A percentile compares a stretch with the other conserved stretches of the same genome.
These are phyloP conservation scores for Cadophora gregata DNA, from an alignment of 2,329 filamentous ascomycete genomes.

Conservation along the genomic window DNA sequence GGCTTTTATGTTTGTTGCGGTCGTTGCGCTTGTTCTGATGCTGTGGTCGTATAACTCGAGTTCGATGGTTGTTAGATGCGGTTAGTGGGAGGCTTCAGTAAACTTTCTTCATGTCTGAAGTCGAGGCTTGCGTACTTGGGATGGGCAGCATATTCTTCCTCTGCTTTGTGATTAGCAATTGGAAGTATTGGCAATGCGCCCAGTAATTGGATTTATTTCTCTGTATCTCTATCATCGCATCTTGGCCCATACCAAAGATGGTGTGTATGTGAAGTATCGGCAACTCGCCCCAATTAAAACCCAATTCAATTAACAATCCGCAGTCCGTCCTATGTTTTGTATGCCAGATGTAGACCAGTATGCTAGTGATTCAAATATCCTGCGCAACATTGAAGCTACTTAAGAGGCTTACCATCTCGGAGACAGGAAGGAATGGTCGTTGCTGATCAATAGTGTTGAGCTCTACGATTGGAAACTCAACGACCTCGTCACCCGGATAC, in stretches of 20 bases:
- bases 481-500: not conserved
- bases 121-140: not conserved
- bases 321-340: not conserved
- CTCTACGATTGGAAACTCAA: conserved; percentile 2
- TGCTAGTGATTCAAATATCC: not conserved
- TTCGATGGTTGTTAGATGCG: not conserved
- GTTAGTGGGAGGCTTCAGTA: not conserved
- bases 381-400: not conserved
- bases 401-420: not conserved
- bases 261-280: too few relatives aligned
- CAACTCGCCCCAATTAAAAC: too few relatives aligned
- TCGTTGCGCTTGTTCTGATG: not conserved
- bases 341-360: not conserved
- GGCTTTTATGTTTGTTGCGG: not conserved
- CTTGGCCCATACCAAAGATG: too few relatives aligned
- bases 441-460: not conserved
- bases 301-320: not conserved
- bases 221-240: too few relatives aligned
- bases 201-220: too few relatives aligned
- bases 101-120: not conserved
- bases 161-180: too few relatives aligned
- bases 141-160: too few relatives aligned
- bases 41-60: not conserved
- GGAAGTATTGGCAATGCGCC: too few relatives aligned
- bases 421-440: conserved; percentile 3